A percentile compares a stretch with the other conserved stretches of the same genome.
Conservation (phyloP, 768 basidiomycete genomes). For the Tricholoma terreum region DNA sequence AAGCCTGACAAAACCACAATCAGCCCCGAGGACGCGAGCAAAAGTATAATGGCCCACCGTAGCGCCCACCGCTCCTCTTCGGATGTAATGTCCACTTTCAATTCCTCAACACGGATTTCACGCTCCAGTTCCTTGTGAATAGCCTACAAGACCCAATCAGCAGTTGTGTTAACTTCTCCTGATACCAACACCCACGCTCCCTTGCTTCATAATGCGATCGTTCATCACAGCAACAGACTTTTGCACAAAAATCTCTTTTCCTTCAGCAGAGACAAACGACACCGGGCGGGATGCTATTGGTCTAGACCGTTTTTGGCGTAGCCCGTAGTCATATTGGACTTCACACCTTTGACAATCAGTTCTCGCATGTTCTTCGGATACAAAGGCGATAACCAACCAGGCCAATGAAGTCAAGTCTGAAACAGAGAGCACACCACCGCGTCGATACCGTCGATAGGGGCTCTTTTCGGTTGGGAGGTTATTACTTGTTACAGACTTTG, state of each 20-base stretch:
- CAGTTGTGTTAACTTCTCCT: neutral
- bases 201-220: constrained; percentile 51
- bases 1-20: constrained; percentile 43
- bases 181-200: constrained; percentile 43
- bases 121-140: constrained; percentile 78
- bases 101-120: constrained; percentile 59
- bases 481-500: neutral
- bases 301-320: constrained; percentile 53
- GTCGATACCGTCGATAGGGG: constrained; percentile 46
- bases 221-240: constrained; percentile 50
- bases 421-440: constrained; percentile 49
- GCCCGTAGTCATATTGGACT: constrained; percentile 73
- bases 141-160: constrained; percentile 35
- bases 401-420: constrained; percentile 59
- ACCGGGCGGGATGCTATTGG: constrained; percentile 50
- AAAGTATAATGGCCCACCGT: constrained; percentile 40
- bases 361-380: neutral
- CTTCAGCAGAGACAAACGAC: constrained; percentile 52
- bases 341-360: constrained; percentile 61
- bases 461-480: constrained; percentile 12
- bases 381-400: constrained; percentile 42
- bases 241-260: constrained; percentile 58
- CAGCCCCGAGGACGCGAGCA: neutral
- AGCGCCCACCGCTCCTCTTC: constrained; percentile 79
- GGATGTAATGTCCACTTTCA: constrained; percentile 47